Evolutionary conservation across 179 eudicot genomes (phyloP).

Genomic region (Beta macrorhiza): DNA sequence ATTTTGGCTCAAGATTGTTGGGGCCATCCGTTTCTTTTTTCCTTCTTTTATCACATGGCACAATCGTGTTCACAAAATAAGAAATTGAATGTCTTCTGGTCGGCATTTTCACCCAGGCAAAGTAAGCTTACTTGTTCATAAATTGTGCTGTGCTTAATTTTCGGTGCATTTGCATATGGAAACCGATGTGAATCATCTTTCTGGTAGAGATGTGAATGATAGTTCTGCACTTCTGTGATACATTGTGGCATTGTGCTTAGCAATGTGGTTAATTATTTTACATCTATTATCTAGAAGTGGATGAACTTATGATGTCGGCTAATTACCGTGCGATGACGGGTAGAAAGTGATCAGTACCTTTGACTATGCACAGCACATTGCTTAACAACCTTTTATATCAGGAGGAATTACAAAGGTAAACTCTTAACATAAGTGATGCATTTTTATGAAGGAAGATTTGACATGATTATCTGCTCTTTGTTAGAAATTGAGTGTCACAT

Average conservation of each 20-base stretch:
- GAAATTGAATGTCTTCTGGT: slow-evolving; percentile 5
- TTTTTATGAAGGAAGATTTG: neutral
- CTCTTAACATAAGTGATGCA: too few relatives aligned
- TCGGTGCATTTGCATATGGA: neutral
- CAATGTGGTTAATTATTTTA: neutral
- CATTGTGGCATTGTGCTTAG: neutral
- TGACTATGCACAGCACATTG: neutral
- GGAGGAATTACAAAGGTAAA: neutral
- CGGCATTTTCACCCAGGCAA: neutral
- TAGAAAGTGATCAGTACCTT: neutral
- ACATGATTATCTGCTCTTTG: neutral
- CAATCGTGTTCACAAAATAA: slow-evolving; percentile 18
- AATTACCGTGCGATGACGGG: too few relatives aligned
- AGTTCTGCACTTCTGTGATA: neutral
- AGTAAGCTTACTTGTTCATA: neutral
- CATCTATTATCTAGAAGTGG: neutral
- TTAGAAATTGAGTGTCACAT: too few relatives aligned
- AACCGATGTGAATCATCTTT: slow-evolving; percentile 4
- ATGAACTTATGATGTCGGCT: neutral
- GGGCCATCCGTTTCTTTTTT: neutral
- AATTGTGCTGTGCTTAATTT: neutral
- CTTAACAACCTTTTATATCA: too few relatives aligned
- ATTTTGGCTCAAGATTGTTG: slow-evolving; percentile 16
- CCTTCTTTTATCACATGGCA: neutral
- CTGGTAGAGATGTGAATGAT: neutral